phyloP scores from a whole-genome alignment of 192 early-diverging fungal species.

The Backusella morwellensis region DNA sequence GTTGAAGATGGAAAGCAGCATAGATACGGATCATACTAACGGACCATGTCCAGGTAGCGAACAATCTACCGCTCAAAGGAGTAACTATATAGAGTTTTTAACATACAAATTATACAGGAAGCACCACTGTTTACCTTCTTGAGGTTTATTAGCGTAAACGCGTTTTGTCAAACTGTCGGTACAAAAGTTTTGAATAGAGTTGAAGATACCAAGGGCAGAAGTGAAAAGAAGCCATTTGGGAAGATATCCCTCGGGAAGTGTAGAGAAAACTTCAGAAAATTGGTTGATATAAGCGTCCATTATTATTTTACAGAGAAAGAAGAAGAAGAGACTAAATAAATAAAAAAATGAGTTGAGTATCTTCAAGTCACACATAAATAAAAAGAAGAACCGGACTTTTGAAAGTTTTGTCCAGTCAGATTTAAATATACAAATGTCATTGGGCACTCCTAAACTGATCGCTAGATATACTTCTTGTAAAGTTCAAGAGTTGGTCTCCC shows the following conservation, averaged over 20 bases:
- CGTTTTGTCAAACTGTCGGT: slow-evolving; percentile 72
- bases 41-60: slow-evolving; percentile 88
- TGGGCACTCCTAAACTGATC: background rate
- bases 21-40: slow-evolving; percentile 81
- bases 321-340: background rate
- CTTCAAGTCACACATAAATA: background rate
- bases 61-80: slow-evolving; percentile 48
- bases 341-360: background rate
- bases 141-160: slow-evolving; percentile 68
- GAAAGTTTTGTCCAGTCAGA: background rate
- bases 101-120: too few relatives aligned
- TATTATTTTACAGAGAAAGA: background rate
- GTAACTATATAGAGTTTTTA: too few relatives aligned
- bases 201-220: slow-evolving; percentile 76
- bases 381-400: background rate
- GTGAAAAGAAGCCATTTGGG: slow-evolving; percentile 76
- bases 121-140: slow-evolving; percentile 46
- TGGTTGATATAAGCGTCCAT: slow-evolving; percentile 20
- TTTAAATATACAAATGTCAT: background rate
- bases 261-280: slow-evolving; percentile 26
- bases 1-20: slow-evolving; percentile 79
- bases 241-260: slow-evolving; percentile 50
- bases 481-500: too few relatives aligned
- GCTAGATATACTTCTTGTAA: background rate
- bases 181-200: slow-evolving; percentile 81